Evolutionary conservation across 1,284 basidiomycete species (phyloP).

Genomic region (Ceratobasidium sp.): DNA sequence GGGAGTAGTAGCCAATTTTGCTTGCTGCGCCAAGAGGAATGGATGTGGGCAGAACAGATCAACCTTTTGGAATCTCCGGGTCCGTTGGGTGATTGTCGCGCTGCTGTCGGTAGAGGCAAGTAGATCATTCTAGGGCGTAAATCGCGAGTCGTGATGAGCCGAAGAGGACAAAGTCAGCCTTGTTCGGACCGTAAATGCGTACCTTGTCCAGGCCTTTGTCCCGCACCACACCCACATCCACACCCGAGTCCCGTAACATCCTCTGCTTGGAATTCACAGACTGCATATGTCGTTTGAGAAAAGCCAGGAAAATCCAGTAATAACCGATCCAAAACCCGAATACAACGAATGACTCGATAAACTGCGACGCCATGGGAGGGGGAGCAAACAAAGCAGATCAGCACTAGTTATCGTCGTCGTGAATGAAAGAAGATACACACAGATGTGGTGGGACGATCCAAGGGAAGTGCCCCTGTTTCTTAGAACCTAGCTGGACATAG

Average conservation of each 20-base stretch:
- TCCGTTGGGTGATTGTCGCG: slow-evolving; percentile 13
- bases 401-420: slow-evolving; percentile 8
- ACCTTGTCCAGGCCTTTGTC: slow-evolving; percentile 1
- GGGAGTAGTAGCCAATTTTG: neutral
- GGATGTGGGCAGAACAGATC: slow-evolving; percentile 25
- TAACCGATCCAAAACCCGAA: slow-evolving; percentile 12
- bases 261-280: neutral
- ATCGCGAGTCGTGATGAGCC: neutral
- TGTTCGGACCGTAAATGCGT: neutral
- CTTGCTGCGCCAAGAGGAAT: slow-evolving; percentile 3
- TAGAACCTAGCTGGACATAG: neutral
- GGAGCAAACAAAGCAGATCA: neutral
- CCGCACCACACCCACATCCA: neutral
- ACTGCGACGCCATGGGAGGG: neutral
- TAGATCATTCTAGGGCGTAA: neutral
- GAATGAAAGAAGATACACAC: neutral
- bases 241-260: neutral
- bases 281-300: slow-evolving; percentile 11
- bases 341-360: slow-evolving; percentile 15
- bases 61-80: neutral
- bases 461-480: slow-evolving; percentile 6
- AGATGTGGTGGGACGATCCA: slow-evolving; percentile 16
- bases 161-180: neutral
- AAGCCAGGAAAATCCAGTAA: neutral
- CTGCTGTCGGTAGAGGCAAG: slow-evolving; percentile 12